Conservation (phyloP, 2,329 filamentous ascomycete genomes). For the Trichoderma simmonsii region DNA sequence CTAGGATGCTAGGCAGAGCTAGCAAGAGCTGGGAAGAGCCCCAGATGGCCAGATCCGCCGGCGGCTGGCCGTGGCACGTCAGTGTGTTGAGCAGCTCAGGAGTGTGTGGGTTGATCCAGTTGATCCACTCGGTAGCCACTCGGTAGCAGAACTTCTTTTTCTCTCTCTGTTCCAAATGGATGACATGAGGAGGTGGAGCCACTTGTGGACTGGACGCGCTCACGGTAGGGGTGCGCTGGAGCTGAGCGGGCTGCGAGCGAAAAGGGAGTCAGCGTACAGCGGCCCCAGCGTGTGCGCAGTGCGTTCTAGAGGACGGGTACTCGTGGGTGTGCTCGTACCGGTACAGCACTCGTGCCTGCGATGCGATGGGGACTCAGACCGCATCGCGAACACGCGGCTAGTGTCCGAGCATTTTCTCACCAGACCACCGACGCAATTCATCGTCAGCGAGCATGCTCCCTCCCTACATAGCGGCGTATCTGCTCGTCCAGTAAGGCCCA, state of each 20-base stretch:
- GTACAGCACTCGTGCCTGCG: not conserved
- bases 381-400: slow-evolving; percentile 18
- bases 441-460: slow-evolving; percentile 9
- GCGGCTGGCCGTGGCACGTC: slow-evolving; percentile 20
- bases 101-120: not conserved
- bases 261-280: not conserved
- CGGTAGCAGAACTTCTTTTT: slow-evolving; percentile 2
- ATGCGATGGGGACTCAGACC: not conserved
- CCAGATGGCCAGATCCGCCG: slow-evolving; percentile 23
- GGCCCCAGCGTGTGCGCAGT: not conserved
- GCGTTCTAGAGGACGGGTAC: not conserved
- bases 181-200: not conserved
- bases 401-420: slow-evolving; percentile 5
- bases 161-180: not conserved
- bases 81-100: slow-evolving; percentile 15
- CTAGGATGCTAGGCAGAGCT: not conserved
- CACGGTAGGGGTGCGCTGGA: slow-evolving; percentile 3
- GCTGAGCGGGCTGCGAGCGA: not conserved
- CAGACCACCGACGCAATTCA: slow-evolving; percentile 1
- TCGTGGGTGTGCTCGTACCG: not conserved
- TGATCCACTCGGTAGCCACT: not conserved
- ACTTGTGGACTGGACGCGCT: not conserved
- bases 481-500: not conserved
- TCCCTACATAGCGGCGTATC: not conserved
- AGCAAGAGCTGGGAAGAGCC: not conserved